Conservation (phyloP, 2,329 filamentous ascomycete genomes). For the Penicillium sp. region DNA sequence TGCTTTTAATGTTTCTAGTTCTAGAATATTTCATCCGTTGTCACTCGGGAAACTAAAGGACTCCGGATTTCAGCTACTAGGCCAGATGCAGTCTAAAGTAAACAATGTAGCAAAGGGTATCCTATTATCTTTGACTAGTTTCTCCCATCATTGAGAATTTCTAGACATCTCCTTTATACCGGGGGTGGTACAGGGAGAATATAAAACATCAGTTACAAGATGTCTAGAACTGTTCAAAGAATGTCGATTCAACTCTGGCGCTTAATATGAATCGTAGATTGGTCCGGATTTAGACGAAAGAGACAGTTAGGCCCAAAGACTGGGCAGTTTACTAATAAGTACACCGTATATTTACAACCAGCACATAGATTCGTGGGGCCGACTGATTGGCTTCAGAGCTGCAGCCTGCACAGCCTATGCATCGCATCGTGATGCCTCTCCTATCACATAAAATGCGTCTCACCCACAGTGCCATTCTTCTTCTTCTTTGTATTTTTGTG, state of each 20-base stretch:
- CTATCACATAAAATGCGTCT: constrained; percentile 11
- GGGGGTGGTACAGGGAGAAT: no score
- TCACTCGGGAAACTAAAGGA: no score
- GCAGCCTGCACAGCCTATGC: constrained; percentile 1
- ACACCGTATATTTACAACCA: background rate
- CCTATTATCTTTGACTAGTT: no score
- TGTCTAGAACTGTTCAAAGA: no score
- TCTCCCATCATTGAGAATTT: no score
- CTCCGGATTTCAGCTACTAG: no score
- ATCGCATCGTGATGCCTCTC: constrained; percentile 1
- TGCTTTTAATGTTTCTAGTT: no score
- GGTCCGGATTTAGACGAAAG: background rate
- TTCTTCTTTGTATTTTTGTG: background rate
- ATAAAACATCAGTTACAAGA: no score
- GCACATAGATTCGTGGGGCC: constrained; percentile 4
- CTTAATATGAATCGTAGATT: background rate
- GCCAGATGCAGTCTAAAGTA: no score
- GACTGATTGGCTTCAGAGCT: constrained; percentile 10
- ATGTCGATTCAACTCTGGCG: background rate
- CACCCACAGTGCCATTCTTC: constrained; percentile 11
- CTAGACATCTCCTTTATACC: no score
- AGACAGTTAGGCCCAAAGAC: background rate
- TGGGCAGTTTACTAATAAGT: background rate
- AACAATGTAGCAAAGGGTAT: no score
- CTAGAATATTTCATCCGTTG: no score